Percentiles rank a stretch among this genome's conserved stretches.
Evolutionary conservation across 1,284 basidiomycete species (phyloP).

Genomic region (Albatrellus sp.): DNA sequence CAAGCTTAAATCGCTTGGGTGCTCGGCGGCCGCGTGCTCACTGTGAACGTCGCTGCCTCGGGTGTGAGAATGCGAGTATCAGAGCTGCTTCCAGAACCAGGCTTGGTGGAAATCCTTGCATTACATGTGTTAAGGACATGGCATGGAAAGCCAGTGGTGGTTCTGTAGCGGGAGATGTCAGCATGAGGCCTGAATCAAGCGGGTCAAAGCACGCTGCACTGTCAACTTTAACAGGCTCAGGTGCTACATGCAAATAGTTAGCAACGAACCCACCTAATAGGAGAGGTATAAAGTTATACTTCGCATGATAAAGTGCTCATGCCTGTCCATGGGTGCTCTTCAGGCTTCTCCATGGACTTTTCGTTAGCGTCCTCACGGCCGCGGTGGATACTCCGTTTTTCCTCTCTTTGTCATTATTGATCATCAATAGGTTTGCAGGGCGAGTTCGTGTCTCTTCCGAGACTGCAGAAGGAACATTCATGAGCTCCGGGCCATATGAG

Average conservation of each 20-base stretch:
- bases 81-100: constrained; percentile 44
- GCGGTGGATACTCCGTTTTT: constrained; percentile 70
- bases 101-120: constrained; percentile 10
- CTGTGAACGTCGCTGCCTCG: constrained; percentile 14
- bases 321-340: constrained; percentile 7
- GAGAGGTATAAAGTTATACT: constrained; percentile 24
- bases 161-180: constrained; percentile 18
- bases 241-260: constrained; percentile 22
- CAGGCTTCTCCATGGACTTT: constrained; percentile 27
- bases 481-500: constrained; percentile 47
- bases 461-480: constrained; percentile 32
- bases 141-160: constrained; percentile 7
- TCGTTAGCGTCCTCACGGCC: constrained; percentile 58
- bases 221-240: constrained; percentile 27
- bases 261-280: constrained; percentile 1
- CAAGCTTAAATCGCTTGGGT: constrained; percentile 33
- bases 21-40: constrained; percentile 8
- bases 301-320: constrained; percentile 20
- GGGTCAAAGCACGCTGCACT: constrained; percentile 47
- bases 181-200: constrained; percentile 44
- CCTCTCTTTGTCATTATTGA: constrained; percentile 42
- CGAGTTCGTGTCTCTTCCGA: constrained; percentile 5
- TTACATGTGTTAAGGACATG: constrained; percentile 12
- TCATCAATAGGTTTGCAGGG: constrained; percentile 22
- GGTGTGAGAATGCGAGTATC: constrained; percentile 41